A percentile compares a stretch with the other conserved stretches of the same genome.
Conservation (phyloP, 2,329 filamentous ascomycete genomes). For the Aspergillus sergii region DNA sequence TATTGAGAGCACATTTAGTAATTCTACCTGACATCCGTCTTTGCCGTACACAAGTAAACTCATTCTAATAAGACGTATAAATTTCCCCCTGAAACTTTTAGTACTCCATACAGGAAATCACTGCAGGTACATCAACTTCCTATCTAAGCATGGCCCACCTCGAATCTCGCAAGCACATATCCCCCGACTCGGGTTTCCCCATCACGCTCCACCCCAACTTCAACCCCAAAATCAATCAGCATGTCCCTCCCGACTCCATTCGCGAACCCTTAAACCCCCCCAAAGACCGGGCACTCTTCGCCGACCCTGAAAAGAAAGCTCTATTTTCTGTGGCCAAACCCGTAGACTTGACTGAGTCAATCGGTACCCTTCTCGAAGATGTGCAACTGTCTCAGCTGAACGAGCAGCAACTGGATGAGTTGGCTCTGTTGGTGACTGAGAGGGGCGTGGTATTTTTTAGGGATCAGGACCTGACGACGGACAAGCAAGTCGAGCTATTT, state of each 20-base stretch:
- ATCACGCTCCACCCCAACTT: conserved; percentile 51
- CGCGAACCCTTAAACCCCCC: conserved; percentile 31
- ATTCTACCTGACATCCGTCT: background rate
- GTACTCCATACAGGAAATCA: background rate
- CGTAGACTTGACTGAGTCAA: conserved; percentile 40
- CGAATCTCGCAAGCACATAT: conserved; percentile 52
- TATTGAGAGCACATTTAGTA: background rate
- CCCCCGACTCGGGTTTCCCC: conserved; percentile 52
- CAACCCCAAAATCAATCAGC: conserved; percentile 49
- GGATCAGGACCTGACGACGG: conserved; percentile 46
- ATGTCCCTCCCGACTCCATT: conserved; percentile 44
- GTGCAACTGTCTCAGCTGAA: conserved; percentile 51
- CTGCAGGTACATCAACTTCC: background rate
- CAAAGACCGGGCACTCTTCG: conserved; percentile 34
- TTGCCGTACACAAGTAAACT: background rate
- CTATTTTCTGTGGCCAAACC: conserved; percentile 34
- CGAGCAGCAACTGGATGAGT: conserved; percentile 52
- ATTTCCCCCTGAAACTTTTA: background rate
- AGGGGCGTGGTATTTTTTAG: conserved; percentile 52
- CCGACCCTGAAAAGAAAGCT: conserved; percentile 46
- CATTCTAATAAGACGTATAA: background rate
- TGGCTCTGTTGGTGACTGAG: conserved; percentile 52
- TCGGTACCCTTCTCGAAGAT: conserved; percentile 40
- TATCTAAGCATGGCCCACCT: conserved; percentile 36
- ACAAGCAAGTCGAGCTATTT: conserved; percentile 44